Conservation (phyloP, 2,329 filamentous ascomycete genomes). For the Fusarium drepaniforme region DNA sequence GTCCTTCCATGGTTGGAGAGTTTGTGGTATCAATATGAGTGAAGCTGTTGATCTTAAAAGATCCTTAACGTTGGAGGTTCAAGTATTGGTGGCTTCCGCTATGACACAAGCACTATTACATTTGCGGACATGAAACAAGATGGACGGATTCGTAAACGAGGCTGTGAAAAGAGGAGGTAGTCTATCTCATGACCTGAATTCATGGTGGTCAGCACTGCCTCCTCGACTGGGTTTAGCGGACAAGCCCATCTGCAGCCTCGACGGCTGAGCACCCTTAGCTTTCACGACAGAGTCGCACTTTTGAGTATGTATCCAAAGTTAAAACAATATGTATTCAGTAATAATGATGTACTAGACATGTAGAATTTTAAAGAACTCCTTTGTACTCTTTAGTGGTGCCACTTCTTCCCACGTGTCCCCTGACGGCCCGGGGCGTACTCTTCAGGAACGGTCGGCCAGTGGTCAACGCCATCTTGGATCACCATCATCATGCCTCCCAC, state of each 20-base stretch:
- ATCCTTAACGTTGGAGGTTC: not conserved
- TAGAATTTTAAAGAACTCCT: not conserved
- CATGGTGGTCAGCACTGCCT: not conserved
- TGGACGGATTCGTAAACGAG: not conserved
- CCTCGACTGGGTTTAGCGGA: not conserved
- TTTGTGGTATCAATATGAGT: not conserved
- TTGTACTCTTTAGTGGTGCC: not conserved
- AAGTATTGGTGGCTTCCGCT: not conserved
- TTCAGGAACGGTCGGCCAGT: slow-evolving; percentile 55
- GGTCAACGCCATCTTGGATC: slow-evolving; percentile 61
- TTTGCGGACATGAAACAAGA: not conserved
- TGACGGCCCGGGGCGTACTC: slow-evolving; percentile 48
- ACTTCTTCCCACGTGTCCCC: slow-evolving; percentile 10
- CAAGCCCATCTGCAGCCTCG: not conserved
- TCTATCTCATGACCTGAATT: not conserved
- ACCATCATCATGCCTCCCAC: slow-evolving; percentile 67
- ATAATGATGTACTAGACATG: slow-evolving; percentile 2
- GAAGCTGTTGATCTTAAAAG: not conserved
- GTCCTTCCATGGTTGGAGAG: not conserved
- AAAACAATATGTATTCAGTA: not conserved
- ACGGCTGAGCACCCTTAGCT: not conserved
- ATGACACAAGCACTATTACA: not conserved
- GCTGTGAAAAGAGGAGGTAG: not conserved
- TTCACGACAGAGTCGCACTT: not conserved
- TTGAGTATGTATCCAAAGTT: not conserved